phyloP scores from a whole-genome alignment of 805 yeast genomes.

The Candida piceae region DNA sequence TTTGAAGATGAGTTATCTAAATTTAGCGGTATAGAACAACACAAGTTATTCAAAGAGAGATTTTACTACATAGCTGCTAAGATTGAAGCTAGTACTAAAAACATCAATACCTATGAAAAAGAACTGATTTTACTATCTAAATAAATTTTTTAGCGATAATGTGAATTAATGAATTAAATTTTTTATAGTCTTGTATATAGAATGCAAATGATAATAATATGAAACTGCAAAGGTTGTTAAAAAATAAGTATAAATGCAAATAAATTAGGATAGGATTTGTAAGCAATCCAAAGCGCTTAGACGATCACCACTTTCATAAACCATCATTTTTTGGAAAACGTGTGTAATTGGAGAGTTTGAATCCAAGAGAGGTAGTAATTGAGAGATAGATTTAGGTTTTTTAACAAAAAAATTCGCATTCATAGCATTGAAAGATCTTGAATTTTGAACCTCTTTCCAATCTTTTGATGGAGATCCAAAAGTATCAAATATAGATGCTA shows the following conservation, averaged over 20 bases:
- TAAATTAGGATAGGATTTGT: too few relatives aligned
- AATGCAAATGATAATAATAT: not conserved
- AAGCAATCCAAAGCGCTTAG: conserved; percentile 22
- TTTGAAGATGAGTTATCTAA: conserved; percentile 69
- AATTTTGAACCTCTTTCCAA: conserved; percentile 41
- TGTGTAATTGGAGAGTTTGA: conserved; percentile 13
- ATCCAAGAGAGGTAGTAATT: conserved; percentile 33
- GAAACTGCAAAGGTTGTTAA: too few relatives aligned
- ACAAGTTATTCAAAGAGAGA: conserved; percentile 55
- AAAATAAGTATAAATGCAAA: too few relatives aligned
- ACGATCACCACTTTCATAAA: conserved; percentile 33
- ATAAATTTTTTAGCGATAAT: too few relatives aligned
- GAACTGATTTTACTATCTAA: conserved; percentile 24
- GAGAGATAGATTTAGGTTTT: conserved; percentile 15
- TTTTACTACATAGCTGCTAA: conserved; percentile 63
- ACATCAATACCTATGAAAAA: conserved; percentile 44
- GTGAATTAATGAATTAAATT: too few relatives aligned
- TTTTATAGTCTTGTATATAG: conserved; percentile 1
- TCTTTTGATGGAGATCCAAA: conserved; percentile 61
- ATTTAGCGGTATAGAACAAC: conserved; percentile 46
- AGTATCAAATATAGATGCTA: conserved; percentile 45
- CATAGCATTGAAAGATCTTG: conserved; percentile 32
- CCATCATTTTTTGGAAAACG: conserved; percentile 40
- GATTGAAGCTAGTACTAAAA: conserved; percentile 54
- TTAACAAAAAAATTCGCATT: conserved; percentile 23